Base-by-base conservation (phyloP, 1,284 basidiomycete species). In the Sutorius eximius region DNA sequence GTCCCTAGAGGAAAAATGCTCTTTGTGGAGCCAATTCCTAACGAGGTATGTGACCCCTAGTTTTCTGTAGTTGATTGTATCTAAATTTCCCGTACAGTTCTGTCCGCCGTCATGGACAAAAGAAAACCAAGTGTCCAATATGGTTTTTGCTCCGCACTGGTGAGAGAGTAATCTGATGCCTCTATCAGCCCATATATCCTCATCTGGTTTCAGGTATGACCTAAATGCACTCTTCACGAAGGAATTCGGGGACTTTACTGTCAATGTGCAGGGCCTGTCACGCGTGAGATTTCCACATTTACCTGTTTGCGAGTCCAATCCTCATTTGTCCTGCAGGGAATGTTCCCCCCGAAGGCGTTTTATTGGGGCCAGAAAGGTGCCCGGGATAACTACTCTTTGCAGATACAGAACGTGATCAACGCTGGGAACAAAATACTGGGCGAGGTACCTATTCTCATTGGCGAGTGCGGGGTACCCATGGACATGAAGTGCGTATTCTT, bases 141-240 rank as follows among this genome's bases (percentile, higher is more conserved):
- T 97, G 80, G 85, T 96, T 6, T 95, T 85, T 63, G 87, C 92
- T 0, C 94, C 95, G 1, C 95, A 98, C 67, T 97, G 93, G 93
- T 90, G 60, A 59, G 77, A 65, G 0, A n/a, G 6, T 12, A 46
- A 18, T 41, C 10, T 13, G 36, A 7, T 47, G 2, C 37, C 30
- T 10, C 5, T 11, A 12, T 45, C 7, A 8, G 8, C 20, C 49
- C 20, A 18, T 4, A 5, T n/a, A 3, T 38, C 37, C 47, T 56
- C 30, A 49, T 40, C n/a, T 37, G n/a, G 32, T 5, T 18, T n/a
- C 54, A 92, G 89, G 90, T 97, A 98, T 64, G 95, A 97, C 68
- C 78, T 98, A 8, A 86, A 94, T 57, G 82, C 85, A 3, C 76
- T 98, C 29, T 96, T 97, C 72, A 74, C 75, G 29, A 96, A 96